phyloP scores from a whole-genome alignment of 768 basidiomycete genomes.

The Agaricus sinodeliciosus region DNA sequence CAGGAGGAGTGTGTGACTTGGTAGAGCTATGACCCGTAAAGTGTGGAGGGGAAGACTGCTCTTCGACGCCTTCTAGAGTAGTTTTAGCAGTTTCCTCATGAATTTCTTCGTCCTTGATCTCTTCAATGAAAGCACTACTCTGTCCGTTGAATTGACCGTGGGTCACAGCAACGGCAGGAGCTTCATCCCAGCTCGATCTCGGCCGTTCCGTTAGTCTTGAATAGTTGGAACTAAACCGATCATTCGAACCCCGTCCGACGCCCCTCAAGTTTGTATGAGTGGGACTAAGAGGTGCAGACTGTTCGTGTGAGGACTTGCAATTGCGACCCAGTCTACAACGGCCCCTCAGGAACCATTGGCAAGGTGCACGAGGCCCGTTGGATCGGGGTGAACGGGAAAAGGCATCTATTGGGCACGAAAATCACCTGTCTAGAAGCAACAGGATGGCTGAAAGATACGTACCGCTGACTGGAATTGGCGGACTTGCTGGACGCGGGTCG shows the following conservation, averaged over 20 bases:
- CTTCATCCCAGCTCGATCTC: background rate
- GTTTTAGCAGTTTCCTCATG: background rate
- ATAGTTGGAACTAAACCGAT: background rate
- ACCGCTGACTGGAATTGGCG: background rate
- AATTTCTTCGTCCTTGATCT: background rate
- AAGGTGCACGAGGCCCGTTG: background rate
- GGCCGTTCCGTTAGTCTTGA: background rate
- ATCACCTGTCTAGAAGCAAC: background rate
- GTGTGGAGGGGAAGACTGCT: background rate
- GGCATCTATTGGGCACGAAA: background rate
- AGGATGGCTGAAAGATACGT: background rate
- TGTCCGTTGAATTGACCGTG: background rate
- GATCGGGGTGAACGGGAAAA: background rate
- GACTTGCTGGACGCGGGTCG: slow-evolving; percentile 1
- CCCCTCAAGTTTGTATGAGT: background rate
- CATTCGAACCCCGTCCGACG: background rate
- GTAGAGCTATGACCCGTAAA: background rate
- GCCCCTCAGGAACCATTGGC: background rate
- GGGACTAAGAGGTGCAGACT: background rate
- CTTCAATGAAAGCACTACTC: background rate
- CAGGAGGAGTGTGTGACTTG: background rate
- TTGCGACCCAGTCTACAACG: background rate
- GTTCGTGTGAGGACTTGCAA: background rate
- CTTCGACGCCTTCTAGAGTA: background rate
- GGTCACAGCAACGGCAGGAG: background rate